A percentile compares a stretch with the other conserved stretches of the same genome.
Conservation (phyloP, 768 basidiomycete species). For the Clitopilus hobsonii region DNA sequence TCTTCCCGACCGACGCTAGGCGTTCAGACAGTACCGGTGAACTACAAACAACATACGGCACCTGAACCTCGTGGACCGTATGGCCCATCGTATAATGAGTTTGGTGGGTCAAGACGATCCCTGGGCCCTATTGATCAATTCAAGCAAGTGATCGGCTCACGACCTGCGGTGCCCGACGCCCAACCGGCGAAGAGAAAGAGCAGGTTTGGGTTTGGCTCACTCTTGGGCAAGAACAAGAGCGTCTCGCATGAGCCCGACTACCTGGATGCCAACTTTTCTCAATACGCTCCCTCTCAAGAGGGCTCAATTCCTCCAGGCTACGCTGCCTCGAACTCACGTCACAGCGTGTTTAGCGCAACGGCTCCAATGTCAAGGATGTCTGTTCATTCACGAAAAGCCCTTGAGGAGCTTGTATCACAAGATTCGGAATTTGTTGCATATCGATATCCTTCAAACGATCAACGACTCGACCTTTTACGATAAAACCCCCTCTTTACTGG, state of each 20-base stretch:
- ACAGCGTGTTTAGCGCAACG: slow-evolving; percentile 41
- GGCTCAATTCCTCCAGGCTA: slow-evolving; percentile 40
- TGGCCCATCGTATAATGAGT: slow-evolving; percentile 60
- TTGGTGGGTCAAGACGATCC: slow-evolving; percentile 63
- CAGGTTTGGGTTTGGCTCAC: slow-evolving; percentile 61
- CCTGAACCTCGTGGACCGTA: slow-evolving; percentile 31
- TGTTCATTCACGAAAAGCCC: slow-evolving; percentile 60
- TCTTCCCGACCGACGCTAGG: slow-evolving; percentile 50
- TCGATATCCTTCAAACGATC: slow-evolving; percentile 78
- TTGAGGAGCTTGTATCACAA: slow-evolving; percentile 81
- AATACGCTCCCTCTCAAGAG: slow-evolving; percentile 53
- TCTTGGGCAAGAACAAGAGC: slow-evolving; percentile 54
- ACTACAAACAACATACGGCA: slow-evolving; percentile 24
- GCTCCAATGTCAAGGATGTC: slow-evolving; percentile 50
- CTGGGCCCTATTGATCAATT: slow-evolving; percentile 40
- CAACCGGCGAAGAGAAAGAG: slow-evolving; percentile 60
- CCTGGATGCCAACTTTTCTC: slow-evolving; percentile 29
- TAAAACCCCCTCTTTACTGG: no score
- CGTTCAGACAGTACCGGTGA: slow-evolving; percentile 45
- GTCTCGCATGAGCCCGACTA: slow-evolving; percentile 26
- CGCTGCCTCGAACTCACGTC: slow-evolving; percentile 44
- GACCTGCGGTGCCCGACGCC: slow-evolving; percentile 13
- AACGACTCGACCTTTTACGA: slow-evolving; percentile 59
- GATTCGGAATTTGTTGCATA: slow-evolving; percentile 84
- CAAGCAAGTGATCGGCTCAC: slow-evolving; percentile 20